These are phyloP conservation scores for Neopestalotiopsis rosae DNA, from an alignment of 2,329 filamentous ascomycete species.

Conservation along the genomic window DNA sequence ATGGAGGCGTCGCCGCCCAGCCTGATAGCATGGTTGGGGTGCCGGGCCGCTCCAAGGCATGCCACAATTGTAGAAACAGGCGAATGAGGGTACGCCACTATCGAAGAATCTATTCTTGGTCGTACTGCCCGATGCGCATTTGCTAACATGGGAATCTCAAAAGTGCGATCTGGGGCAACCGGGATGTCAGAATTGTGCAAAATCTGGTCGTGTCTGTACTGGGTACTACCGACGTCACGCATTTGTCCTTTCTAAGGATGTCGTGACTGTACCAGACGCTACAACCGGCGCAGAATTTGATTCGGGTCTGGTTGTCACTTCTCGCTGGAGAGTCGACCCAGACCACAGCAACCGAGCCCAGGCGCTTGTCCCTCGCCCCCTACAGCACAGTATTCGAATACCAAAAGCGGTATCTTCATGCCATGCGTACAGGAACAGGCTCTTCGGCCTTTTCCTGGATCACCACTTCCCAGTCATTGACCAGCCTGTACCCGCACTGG, in stretches of 20 bases:
- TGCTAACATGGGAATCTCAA: too few species aligned
- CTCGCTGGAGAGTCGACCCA: conserved; percentile 20
- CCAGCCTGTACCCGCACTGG: not conserved
- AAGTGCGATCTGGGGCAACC: conserved; percentile 28
- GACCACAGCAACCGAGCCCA: not conserved
- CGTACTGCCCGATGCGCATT: too few species aligned
- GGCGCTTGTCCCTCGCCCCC: not conserved
- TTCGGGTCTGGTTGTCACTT: conserved; percentile 13
- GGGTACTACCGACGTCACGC: conserved; percentile 28
- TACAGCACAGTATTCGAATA: not conserved
- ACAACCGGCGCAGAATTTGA: not conserved
- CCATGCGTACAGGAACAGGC: not conserved
- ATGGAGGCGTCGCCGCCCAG: too few species aligned
- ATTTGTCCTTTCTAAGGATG: conserved; percentile 21
- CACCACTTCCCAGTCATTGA: not conserved
- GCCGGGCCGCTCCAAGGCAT: conserved; percentile 19
- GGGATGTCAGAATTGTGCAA: conserved; percentile 27
- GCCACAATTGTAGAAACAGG: conserved; percentile 18
- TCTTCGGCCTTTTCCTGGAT: not conserved
- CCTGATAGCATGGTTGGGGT: conserved; percentile 18
- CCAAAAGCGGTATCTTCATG: not conserved
- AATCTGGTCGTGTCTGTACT: conserved; percentile 28
- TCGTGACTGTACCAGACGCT: not conserved
- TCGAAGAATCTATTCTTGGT: not conserved
- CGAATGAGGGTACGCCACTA: conserved; percentile 9